phyloP scores from a whole-genome alignment of 2,329 filamentous ascomycete genomes.

The Microdochium paspali region DNA sequence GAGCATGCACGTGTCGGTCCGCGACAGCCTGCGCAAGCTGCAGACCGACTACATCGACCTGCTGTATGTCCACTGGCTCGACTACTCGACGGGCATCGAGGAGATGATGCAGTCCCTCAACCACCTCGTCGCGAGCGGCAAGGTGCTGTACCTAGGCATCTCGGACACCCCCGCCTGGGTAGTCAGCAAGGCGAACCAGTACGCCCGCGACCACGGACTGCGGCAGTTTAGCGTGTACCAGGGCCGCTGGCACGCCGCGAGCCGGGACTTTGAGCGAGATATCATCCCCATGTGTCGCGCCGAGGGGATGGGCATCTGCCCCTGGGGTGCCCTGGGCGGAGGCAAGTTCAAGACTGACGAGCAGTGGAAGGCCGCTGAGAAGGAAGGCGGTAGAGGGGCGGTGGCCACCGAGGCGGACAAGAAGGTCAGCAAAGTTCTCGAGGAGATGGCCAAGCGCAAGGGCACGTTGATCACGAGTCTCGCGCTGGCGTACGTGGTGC shows the following conservation, averaged over 20 bases:
- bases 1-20: slow-evolving; percentile 44
- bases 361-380: slow-evolving; percentile 17
- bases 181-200: slow-evolving; percentile 26
- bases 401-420: slow-evolving; percentile 35
- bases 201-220: slow-evolving; percentile 22
- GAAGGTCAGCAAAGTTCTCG: slow-evolving; percentile 46
- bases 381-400: slow-evolving; percentile 24
- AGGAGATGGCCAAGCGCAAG: slow-evolving; percentile 47
- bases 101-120: slow-evolving; percentile 33
- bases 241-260: slow-evolving; percentile 24
- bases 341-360: slow-evolving; percentile 35
- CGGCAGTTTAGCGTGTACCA: slow-evolving; percentile 29
- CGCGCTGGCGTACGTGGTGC: slow-evolving; percentile 40
- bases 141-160: slow-evolving; percentile 30
- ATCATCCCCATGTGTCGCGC: slow-evolving; percentile 31
- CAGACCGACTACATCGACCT: slow-evolving; percentile 50
- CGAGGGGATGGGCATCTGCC: slow-evolving; percentile 40
- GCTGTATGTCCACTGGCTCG: slow-evolving; percentile 35
- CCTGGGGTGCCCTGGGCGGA: slow-evolving; percentile 50
- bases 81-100: slow-evolving; percentile 28
- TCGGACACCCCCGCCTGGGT: slow-evolving; percentile 30
- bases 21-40: slow-evolving; percentile 48
- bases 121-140: slow-evolving; percentile 27
- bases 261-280: slow-evolving; percentile 28
- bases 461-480: slow-evolving; percentile 36